Conservation (phyloP, 495 filamentous ascomycete genomes). For the Xylaria palmicola region DNA sequence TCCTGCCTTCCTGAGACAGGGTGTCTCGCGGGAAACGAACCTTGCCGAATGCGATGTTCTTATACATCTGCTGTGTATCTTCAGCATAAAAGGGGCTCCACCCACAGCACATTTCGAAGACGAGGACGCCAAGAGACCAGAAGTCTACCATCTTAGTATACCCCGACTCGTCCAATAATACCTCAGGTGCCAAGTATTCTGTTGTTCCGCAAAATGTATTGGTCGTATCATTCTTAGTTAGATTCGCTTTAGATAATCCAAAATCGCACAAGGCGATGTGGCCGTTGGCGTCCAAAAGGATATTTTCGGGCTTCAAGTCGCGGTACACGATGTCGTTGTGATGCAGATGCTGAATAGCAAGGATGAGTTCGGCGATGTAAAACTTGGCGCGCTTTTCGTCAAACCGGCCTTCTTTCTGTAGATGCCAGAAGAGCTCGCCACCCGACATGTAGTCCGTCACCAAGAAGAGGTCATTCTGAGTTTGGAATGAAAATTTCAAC, state of each 20-base stretch:
- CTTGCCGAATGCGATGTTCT: slow-evolving; percentile 99
- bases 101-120: slow-evolving; percentile 99
- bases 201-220: slow-evolving; percentile 99
- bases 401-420: slow-evolving; percentile 96
- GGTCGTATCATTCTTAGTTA: slow-evolving; percentile 93
- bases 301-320: slow-evolving; percentile 97
- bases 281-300: slow-evolving; percentile 86
- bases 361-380: slow-evolving; percentile 96
- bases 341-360: slow-evolving; percentile 93
- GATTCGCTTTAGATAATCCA: slow-evolving; percentile 93
- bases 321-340: slow-evolving; percentile 97
- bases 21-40: slow-evolving; percentile 95
- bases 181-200: slow-evolving; percentile 94
- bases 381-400: slow-evolving; percentile 94
- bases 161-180: slow-evolving; percentile 91
- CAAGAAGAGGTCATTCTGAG: slow-evolving; percentile 90
- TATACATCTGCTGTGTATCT: slow-evolving; percentile 99
- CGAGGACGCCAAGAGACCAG: slow-evolving; percentile 95
- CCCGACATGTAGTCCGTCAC: slow-evolving; percentile 99
- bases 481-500: slow-evolving; percentile 98
- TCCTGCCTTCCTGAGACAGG: slow-evolving; percentile 86
- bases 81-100: slow-evolving; percentile 99
- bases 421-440: slow-evolving; percentile 96
- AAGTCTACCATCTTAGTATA: slow-evolving; percentile 99
- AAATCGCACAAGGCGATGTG: slow-evolving; percentile 97